Evolutionary conservation across 2,329 filamentous ascomycete genomes (phyloP).

Genomic region (Taxawa tesnikishii): DNA sequence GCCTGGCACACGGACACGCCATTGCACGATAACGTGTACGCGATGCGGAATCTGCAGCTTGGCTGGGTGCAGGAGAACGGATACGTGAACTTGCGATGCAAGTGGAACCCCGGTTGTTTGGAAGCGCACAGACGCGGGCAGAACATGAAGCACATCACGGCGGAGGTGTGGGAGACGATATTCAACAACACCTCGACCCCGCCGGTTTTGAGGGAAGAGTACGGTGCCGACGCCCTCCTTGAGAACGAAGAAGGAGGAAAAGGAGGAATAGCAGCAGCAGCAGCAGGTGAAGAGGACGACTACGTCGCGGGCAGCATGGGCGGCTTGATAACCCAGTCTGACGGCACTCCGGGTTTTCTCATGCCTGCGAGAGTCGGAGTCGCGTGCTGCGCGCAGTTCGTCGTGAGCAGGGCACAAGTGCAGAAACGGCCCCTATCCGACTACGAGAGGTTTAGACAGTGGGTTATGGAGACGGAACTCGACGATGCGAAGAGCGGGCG

Average conservation of each 20-base stretch:
- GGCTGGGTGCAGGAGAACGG: constrained; percentile 12
- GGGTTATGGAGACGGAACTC: constrained; percentile 45
- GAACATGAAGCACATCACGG: constrained; percentile 9
- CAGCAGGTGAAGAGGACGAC: constrained; percentile 2
- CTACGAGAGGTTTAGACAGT: constrained; percentile 46
- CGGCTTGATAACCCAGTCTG: no score
- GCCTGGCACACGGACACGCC: constrained; percentile 18
- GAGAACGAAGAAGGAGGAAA: not conserved
- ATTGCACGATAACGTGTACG: constrained; percentile 14
- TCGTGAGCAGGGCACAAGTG: constrained; percentile 43
- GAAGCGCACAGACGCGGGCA: constrained; percentile 10
- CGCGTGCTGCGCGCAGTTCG: constrained; percentile 42
- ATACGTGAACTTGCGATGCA: constrained; percentile 17
- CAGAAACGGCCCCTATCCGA: constrained; percentile 35
- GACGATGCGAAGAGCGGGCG: constrained; percentile 39
- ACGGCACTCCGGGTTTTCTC: no score
- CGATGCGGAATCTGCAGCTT: constrained; percentile 12
- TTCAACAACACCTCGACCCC: constrained; percentile 32
- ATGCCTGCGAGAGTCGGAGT: no score
- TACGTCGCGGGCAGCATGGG: constrained; percentile 3
- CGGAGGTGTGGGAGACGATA: constrained; percentile 35
- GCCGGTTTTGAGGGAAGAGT: no score
- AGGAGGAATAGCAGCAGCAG: constrained; percentile 1
- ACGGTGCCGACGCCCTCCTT: constrained; percentile 14
- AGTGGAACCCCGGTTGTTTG: constrained; percentile 12